These are phyloP conservation scores for Candida coquimbonensis DNA, from an alignment of 805 yeast species.

Conservation along the genomic window DNA sequence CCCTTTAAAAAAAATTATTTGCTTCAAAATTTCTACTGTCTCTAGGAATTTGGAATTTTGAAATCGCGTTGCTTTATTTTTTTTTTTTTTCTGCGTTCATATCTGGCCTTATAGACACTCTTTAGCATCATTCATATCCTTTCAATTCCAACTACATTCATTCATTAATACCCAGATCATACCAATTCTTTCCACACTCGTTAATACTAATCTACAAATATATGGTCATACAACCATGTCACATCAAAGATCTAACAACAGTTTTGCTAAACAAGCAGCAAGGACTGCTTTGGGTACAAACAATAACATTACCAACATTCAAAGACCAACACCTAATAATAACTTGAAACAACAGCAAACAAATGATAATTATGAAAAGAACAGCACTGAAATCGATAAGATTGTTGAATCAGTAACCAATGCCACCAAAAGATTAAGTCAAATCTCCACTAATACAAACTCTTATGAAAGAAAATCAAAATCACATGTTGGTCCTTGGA, in stretches of 20 bases:
- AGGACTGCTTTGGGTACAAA: slow-evolving; percentile 17
- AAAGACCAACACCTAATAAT: slow-evolving; percentile 24
- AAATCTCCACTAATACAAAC: slow-evolving; percentile 24
- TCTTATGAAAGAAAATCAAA: slow-evolving; percentile 25
- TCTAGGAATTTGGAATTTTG: not conserved
- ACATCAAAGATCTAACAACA: slow-evolving; percentile 3
- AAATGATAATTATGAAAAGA: slow-evolving; percentile 1
- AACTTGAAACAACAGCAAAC: not conserved
- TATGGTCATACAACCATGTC: not conserved
- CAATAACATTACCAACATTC: slow-evolving; percentile 15
- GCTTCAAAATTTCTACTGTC: too few species aligned
- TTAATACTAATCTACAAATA: not conserved
- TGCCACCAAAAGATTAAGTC: slow-evolving; percentile 24
- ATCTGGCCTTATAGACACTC: too few species aligned
- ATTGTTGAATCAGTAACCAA: slow-evolving; percentile 25
- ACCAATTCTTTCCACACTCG: not conserved
- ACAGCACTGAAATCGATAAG: slow-evolving; percentile 20
- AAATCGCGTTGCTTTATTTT: not conserved
- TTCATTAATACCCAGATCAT: not conserved
- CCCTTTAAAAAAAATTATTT: not conserved
- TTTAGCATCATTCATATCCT: too few species aligned
- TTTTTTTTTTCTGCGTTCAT: too few species aligned
- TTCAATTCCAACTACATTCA: not conserved
- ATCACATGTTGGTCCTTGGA: slow-evolving; percentile 82
- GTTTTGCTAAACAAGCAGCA: slow-evolving; percentile 23